Conservation (phyloP, 2,329 filamentous ascomycete species). For the Aschersonia sp. region DNA sequence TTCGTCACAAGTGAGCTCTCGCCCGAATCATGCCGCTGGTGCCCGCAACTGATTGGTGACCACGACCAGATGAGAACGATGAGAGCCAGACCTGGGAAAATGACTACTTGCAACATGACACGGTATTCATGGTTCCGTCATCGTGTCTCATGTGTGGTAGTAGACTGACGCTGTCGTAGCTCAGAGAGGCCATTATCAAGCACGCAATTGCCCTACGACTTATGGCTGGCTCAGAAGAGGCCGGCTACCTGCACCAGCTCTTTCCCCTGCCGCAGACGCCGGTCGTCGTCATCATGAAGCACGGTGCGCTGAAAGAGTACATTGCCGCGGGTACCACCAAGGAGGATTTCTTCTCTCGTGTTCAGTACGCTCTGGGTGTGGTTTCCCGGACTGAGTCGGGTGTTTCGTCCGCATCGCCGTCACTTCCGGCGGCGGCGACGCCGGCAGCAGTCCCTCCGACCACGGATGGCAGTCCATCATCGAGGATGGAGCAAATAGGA, state of each 20-base stretch:
- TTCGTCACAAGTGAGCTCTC: conserved; percentile 59
- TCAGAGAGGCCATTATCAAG: conserved; percentile 39
- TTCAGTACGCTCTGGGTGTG: conserved; percentile 18
- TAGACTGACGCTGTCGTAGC: conserved; percentile 19
- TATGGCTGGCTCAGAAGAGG: conserved; percentile 61
- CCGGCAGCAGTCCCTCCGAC: conserved; percentile 6
- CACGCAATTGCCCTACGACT: conserved; percentile 60
- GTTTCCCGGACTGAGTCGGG: conserved; percentile 2
- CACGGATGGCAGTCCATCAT: conserved; percentile 8
- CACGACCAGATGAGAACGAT: conserved; percentile 44
- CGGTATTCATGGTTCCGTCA: conserved; percentile 20
- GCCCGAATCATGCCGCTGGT: neutral
- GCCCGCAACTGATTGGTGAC: conserved; percentile 1
- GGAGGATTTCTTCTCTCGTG: conserved; percentile 46
- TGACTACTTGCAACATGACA: conserved; percentile 45
- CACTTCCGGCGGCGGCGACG: neutral
- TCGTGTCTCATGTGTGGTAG: neutral
- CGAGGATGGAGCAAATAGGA: conserved; percentile 14
- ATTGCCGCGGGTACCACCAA: conserved; percentile 49
- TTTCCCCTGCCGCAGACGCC: conserved; percentile 71
- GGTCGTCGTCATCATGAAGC: conserved; percentile 65
- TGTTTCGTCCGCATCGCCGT: conserved; percentile 3
- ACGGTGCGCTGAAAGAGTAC: conserved; percentile 67
- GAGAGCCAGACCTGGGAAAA: conserved; percentile 62
- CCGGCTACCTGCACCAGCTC: conserved; percentile 66